Conservation (phyloP, 2,329 filamentous ascomycete genomes). For the Aureobasidium vineae region DNA sequence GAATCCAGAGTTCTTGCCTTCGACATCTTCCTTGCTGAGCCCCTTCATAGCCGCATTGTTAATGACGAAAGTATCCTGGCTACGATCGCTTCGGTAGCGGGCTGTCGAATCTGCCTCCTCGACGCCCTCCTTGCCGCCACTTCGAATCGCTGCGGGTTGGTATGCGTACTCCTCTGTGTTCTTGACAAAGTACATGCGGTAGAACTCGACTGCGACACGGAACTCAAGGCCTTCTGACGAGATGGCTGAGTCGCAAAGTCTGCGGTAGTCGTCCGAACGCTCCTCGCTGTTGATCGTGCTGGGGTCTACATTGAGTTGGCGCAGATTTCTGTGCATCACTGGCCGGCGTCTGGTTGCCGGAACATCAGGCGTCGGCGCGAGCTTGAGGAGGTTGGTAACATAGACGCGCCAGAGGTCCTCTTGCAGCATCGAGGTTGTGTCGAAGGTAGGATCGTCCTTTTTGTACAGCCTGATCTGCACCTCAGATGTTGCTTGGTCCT, state of each 20-base stretch:
- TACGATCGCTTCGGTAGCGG: slow-evolving; percentile 39
- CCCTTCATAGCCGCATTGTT: slow-evolving; percentile 51
- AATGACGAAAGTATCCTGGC: slow-evolving; percentile 45
- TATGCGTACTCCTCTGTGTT: slow-evolving; percentile 45
- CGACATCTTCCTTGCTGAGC: slow-evolving; percentile 48
- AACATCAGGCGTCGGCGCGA: slow-evolving; percentile 69
- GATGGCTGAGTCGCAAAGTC: slow-evolving; percentile 33
- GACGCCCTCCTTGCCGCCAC: slow-evolving; percentile 39
- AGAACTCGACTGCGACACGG: slow-evolving; percentile 46
- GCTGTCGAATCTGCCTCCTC: slow-evolving; percentile 39
- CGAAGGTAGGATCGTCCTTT: slow-evolving; percentile 75
- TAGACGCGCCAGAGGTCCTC: slow-evolving; percentile 86
- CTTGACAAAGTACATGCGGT: slow-evolving; percentile 45
- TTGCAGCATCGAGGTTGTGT: slow-evolving; percentile 65
- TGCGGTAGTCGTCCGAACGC: slow-evolving; percentile 23
- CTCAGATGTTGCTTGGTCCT: slow-evolving; percentile 66
- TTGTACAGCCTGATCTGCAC: slow-evolving; percentile 81
- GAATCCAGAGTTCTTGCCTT: slow-evolving; percentile 42
- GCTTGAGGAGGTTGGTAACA: slow-evolving; percentile 83
- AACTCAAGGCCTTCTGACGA: slow-evolving; percentile 46
- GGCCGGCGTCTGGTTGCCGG: slow-evolving; percentile 35
- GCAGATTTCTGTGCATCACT: slow-evolving; percentile 43
- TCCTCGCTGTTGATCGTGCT: slow-evolving; percentile 26
- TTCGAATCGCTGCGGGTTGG: slow-evolving; percentile 40
- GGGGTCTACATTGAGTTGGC: slow-evolving; percentile 39